These are phyloP conservation scores for Myxozyma geophila DNA, from an alignment of 805 yeast genomes.

Conservation along the genomic window DNA sequence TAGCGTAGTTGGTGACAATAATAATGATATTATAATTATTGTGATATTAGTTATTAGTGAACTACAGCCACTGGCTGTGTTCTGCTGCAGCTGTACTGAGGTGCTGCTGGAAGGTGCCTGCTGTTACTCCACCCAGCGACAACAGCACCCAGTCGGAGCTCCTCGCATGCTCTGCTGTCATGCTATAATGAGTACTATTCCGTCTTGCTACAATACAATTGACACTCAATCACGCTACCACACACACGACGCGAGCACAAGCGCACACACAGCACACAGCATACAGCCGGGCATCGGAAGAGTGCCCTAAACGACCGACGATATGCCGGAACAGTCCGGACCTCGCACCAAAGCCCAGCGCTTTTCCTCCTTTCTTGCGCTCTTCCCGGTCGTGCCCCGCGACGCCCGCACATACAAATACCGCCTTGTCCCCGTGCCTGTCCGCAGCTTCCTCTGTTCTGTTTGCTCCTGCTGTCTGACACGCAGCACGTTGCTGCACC, in stretches of 20 bases:
- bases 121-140: too few species aligned
- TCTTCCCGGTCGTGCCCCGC: neutral
- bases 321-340: neutral
- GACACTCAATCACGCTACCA: too few species aligned
- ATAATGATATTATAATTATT: too few species aligned
- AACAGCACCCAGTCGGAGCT: too few species aligned
- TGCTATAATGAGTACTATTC: too few species aligned
- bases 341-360: neutral
- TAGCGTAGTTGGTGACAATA: neutral
- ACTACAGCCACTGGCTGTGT: too few species aligned
- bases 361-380: too few species aligned
- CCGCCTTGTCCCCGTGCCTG: conserved; percentile 2
- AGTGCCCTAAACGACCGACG: neutral
- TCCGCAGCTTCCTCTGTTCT: neutral
- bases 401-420: conserved; percentile 7
- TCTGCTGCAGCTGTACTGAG: too few species aligned
- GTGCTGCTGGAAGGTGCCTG: too few species aligned
- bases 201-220: too few species aligned
- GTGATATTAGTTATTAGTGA: too few species aligned
- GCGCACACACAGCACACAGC: neutral
- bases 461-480: neutral
- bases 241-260: neutral
- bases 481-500: neutral
- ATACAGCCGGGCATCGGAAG: conserved; percentile 2
- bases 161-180: too few species aligned